phyloP scores from a whole-genome alignment of 2,329 filamentous ascomycete genomes.

The Colletotrichum sp. region DNA sequence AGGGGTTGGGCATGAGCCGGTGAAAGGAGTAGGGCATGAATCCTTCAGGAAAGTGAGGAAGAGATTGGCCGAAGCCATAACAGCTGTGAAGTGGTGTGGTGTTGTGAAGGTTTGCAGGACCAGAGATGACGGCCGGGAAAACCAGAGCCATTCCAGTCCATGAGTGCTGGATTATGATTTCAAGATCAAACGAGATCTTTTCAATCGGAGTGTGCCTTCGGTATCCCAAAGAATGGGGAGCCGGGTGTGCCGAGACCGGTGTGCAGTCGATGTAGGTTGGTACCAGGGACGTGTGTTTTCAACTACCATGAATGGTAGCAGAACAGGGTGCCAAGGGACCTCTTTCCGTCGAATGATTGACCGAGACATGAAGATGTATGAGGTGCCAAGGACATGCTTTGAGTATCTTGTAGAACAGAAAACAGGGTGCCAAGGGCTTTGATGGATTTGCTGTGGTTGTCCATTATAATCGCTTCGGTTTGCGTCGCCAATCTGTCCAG shows the following conservation, averaged over 20 bases:
- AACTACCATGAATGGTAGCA: neutral
- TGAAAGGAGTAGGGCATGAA: neutral
- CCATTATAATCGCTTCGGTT: neutral
- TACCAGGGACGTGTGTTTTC: neutral
- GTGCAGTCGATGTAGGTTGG: neutral
- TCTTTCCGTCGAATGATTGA: neutral
- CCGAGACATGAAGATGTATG: neutral
- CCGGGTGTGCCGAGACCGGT: neutral
- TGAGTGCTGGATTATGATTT: neutral
- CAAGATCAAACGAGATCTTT: neutral
- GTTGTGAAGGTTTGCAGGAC: neutral
- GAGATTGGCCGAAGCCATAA: neutral
- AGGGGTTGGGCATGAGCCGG: neutral
- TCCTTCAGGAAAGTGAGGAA: neutral
- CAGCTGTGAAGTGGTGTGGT: neutral
- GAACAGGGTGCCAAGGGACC: neutral
- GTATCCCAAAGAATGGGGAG: neutral
- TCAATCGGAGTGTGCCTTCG: neutral
- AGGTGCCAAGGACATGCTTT: neutral
- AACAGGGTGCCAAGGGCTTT: neutral
- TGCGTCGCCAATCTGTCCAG: neutral
- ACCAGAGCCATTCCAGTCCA: neutral
- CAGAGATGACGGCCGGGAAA: fast-evolving
- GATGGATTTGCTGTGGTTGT: neutral
- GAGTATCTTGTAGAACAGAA: neutral